Base-by-base conservation (phyloP, 2,329 filamentous ascomycete genomes). In the Gaeumannomyces sp. region DNA sequence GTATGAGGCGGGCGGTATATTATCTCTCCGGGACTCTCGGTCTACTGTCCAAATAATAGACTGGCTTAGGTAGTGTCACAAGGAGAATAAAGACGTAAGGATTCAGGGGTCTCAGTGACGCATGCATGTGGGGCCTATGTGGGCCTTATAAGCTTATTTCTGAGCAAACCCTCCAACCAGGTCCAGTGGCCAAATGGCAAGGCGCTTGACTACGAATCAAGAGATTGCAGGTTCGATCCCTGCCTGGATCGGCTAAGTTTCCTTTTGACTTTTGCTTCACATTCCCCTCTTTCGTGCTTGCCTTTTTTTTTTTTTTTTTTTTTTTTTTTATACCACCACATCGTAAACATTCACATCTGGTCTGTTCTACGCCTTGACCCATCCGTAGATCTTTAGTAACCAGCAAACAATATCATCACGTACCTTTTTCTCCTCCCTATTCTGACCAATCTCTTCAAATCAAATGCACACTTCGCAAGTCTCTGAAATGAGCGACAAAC, bases 141-240 rank as follows among this genome's bases (percentile, higher is more conserved):
- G n/a, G 22, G 6, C 4, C 10, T 10, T 14, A 53, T 53, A 25
- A 53, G 22, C 22, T n/a, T 7, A 5, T 4, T 22, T 19, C 22
- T 11, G 22, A 7, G 1, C 10, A 5, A 53, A 10, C 7, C 6
- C 7, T 4, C 1, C 16, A 45, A n/a, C 19, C 45, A 25, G 68
- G 66, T 64, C 67, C 59, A 62, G 65, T 73, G 71, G 71, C 70
- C 69, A 69, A 71, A 71, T 74, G 73, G 69, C 73, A 74, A 74
- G 72, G 73, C 73, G 72, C 71, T 72, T 74, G 73, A 73, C 72
- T 74, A 74, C 73, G 73, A 75, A 75, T 73, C 73, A 74, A 72
- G 72, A 73, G 72, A 73, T 73, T 73, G 72, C 72, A 74, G 73
- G 73, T 75, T 74, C 73, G 72, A 74, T 70, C 72, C 73, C 73